Evolutionary conservation across 495 filamentous ascomycete species (phyloP).

Genomic region (Aspergillus ostianus): DNA sequence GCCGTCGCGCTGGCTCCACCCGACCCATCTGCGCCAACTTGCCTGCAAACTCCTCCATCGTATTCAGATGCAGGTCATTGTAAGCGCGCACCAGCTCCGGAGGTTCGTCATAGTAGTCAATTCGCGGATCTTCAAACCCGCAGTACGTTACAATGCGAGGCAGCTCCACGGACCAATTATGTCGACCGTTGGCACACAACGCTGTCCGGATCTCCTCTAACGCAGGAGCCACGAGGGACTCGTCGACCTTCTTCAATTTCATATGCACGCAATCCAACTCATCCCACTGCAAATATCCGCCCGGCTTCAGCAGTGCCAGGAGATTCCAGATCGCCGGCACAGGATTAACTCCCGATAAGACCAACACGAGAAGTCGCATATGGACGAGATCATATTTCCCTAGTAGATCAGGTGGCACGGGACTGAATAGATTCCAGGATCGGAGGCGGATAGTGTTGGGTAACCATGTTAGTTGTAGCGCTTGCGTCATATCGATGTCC

Average conservation of each 20-base stretch:
- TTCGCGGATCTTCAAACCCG: constrained; percentile 11
- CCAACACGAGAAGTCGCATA: constrained; percentile 25
- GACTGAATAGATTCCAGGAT: constrained; percentile 25
- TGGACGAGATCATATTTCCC: constrained; percentile 36
- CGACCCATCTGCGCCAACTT: constrained; percentile 1
- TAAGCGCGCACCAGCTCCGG: constrained; percentile 13
- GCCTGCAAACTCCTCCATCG: constrained; percentile 16
- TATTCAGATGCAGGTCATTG: constrained; percentile 15
- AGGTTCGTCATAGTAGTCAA: constrained; percentile 10
- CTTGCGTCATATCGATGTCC: constrained; percentile 24
- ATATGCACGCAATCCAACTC: constrained; percentile 18
- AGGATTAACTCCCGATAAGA: constrained; percentile 24
- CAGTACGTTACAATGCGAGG: constrained; percentile 6
- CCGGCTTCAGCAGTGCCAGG: constrained; percentile 28
- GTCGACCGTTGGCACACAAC: constrained; percentile 11
- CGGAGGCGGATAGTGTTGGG: constrained; percentile 23
- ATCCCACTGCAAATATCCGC: constrained; percentile 37
- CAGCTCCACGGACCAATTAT: constrained; percentile 19
- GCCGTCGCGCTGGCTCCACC: background rate
- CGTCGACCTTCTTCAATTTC: constrained; percentile 1
- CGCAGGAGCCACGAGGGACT: background rate
- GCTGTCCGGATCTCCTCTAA: constrained; percentile 11
- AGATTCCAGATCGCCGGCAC: constrained; percentile 16
- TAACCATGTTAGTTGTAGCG: constrained; percentile 24
- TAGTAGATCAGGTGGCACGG: constrained; percentile 21